phyloP scores from a whole-genome alignment of 2,329 filamentous ascomycete genomes.

The Phaeosphaeria sp. region DNA sequence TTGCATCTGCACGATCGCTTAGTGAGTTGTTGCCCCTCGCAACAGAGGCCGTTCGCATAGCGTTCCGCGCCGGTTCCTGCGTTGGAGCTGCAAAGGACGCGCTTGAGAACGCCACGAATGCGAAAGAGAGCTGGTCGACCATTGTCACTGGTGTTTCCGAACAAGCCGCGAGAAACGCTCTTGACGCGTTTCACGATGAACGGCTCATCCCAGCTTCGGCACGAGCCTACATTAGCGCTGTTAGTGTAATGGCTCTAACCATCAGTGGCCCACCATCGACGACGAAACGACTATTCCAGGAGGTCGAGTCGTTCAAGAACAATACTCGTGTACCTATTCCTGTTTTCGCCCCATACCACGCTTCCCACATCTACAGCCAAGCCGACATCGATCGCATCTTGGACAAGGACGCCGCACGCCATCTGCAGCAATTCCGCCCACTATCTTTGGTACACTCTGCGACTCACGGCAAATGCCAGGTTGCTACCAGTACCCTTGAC shows the following conservation, averaged over 20 bases:
- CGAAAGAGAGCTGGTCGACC: slow-evolving; percentile 71
- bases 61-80: slow-evolving; percentile 67
- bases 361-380: slow-evolving; percentile 60
- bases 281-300: slow-evolving; percentile 59
- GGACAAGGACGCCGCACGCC: slow-evolving; percentile 45
- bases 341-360: slow-evolving; percentile 67
- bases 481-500: slow-evolving; percentile 54
- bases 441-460: slow-evolving; percentile 56
- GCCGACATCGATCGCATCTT: slow-evolving; percentile 62
- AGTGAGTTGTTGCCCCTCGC: slow-evolving; percentile 68
- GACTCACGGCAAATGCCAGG: slow-evolving; percentile 54
- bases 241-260: slow-evolving; percentile 65
- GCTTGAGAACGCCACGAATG: slow-evolving; percentile 60
- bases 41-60: slow-evolving; percentile 69
- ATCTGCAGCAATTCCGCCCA: slow-evolving; percentile 53
- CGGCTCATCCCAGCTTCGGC: slow-evolving; percentile 58
- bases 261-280: slow-evolving; percentile 65
- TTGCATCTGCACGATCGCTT: slow-evolving; percentile 68
- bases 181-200: slow-evolving; percentile 65
- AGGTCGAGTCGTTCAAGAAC: slow-evolving; percentile 56
- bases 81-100: slow-evolving; percentile 53
- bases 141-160: slow-evolving; percentile 66
- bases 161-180: slow-evolving; percentile 57
- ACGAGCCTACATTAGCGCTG: slow-evolving; percentile 65
- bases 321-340: slow-evolving; percentile 61